Percentiles rank a stretch among this genome's conserved stretches.
Conservation (phyloP, 1,284 basidiomycete genomes). For the Cronartium ribicola region DNA sequence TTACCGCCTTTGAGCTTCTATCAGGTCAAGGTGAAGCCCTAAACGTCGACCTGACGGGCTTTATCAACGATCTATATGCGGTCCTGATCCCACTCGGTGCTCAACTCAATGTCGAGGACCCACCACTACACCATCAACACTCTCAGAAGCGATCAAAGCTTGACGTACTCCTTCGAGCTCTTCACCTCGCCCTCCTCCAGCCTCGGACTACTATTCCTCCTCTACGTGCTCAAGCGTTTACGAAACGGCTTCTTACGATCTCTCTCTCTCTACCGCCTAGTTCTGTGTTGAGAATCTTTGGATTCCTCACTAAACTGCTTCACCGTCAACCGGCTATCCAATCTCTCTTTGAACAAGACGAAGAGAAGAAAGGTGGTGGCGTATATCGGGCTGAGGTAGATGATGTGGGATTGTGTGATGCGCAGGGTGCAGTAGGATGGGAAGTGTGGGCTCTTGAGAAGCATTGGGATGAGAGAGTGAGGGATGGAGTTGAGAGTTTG, state of each 20-base stretch:
- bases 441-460: slow-evolving; percentile 16
- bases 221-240: slow-evolving; percentile 80
- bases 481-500: neutral
- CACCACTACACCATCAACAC: neutral
- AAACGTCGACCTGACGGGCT: slow-evolving; percentile 88
- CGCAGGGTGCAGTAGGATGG: slow-evolving; percentile 18
- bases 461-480: slow-evolving; percentile 32
- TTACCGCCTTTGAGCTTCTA: slow-evolving; percentile 91
- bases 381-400: neutral
- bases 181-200: slow-evolving; percentile 70
- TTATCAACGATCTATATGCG: slow-evolving; percentile 58
- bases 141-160: slow-evolving; percentile 44
- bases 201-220: slow-evolving; percentile 60
- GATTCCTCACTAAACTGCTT: slow-evolving; percentile 68
- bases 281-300: slow-evolving; percentile 62
- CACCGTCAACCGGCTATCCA: slow-evolving; percentile 74
- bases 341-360: slow-evolving; percentile 60
- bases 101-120: slow-evolving; percentile 41
- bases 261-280: slow-evolving; percentile 70
- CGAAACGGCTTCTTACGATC: slow-evolving; percentile 77
- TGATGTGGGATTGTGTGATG: slow-evolving; percentile 1
- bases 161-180: slow-evolving; percentile 77
- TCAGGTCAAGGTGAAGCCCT: slow-evolving; percentile 94
- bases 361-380: neutral
- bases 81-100: slow-evolving; percentile 18